Evolutionary conservation across 352 stramenopile species (phyloP).

Genomic region (Pythium periplocum): DNA sequence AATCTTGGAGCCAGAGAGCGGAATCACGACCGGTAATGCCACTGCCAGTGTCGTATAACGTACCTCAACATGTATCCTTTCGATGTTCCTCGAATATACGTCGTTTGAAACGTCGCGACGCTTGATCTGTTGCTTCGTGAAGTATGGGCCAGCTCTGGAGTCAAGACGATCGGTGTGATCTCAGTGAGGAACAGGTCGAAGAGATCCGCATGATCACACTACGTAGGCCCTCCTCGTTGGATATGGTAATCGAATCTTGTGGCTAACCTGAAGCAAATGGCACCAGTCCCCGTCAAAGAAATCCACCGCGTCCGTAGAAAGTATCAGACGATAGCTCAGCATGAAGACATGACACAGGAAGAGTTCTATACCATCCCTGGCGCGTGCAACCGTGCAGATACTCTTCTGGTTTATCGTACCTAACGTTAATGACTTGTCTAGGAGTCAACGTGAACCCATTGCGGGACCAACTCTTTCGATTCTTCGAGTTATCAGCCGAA

Average conservation of each 20-base stretch:
- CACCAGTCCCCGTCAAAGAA: conserved; percentile 38
- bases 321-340: conserved; percentile 6
- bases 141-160: neutral
- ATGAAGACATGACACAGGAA: conserved; percentile 48
- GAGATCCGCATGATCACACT: conserved; percentile 58
- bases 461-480: neutral
- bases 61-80: too few species aligned
- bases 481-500: neutral
- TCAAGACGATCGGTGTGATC: conserved; percentile 19
- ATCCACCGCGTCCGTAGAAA: conserved; percentile 39
- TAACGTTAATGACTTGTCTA: neutral
- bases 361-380: conserved; percentile 45
- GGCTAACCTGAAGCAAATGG: too few species aligned
- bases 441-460: neutral
- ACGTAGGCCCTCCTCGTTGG: conserved; percentile 17
- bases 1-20: neutral
- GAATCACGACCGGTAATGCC: too few species aligned
- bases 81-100: too few species aligned
- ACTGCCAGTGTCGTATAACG: too few species aligned
- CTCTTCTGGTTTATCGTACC: too few species aligned
- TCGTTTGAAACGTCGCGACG: conserved; percentile 2
- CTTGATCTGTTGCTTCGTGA: conserved; percentile 12
- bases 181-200: conserved; percentile 53
- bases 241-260: neutral
- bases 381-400: neutral